Evolutionary conservation across 371 early-diverging fungal species (phyloP), one percentile per base, ranked within the genome.

Genomic region (Rhizopus arrhizus): DNA sequence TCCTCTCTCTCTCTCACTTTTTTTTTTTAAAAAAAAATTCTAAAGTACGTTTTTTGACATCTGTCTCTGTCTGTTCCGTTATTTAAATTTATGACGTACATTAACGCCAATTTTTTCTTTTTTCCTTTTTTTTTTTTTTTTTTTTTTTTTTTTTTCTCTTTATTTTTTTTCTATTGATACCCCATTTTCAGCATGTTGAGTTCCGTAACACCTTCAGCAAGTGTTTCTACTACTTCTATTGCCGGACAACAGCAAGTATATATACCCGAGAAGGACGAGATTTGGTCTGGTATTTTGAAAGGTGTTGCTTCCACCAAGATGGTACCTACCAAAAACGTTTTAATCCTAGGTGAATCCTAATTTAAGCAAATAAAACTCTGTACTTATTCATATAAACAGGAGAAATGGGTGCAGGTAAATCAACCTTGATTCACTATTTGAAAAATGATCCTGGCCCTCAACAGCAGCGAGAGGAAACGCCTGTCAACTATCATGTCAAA

Each of bases 231-330:
- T 12, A 66, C 58, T 41, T 70, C 70, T 9, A 53, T 63, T 49
- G 29, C 58, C 43, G 62, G 62, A 51, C 56, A 56, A 45, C 55
- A 54, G 34, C 55, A 56, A 29, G 54, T 53, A 42, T 42, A 40
- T 56, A 57, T 63, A 35, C 70, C 77, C 69, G 77, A 73, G 66
- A 72, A 74, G 63, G 78, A 77, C 51, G 89, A 87, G 36, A 88
- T 93, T 59, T 93, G 94, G 94, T 87, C 89, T 31, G 73, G 85
- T 32, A 87, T 91, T 46, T 76, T 93, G 34, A 80, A 85, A 59
- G 82, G 84, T 15, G 90, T 87, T 2, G 85, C 89, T 31, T 84
- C 89, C 56, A 82, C 90, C 13, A 88, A 87, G 66, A 76, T 84
- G 42, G 82, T 87, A 10, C 87, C 85, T 11, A 78, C 84, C 11